Conservation (phyloP, 78 protist species). For the Dictyostelium firmibasis region DNA sequence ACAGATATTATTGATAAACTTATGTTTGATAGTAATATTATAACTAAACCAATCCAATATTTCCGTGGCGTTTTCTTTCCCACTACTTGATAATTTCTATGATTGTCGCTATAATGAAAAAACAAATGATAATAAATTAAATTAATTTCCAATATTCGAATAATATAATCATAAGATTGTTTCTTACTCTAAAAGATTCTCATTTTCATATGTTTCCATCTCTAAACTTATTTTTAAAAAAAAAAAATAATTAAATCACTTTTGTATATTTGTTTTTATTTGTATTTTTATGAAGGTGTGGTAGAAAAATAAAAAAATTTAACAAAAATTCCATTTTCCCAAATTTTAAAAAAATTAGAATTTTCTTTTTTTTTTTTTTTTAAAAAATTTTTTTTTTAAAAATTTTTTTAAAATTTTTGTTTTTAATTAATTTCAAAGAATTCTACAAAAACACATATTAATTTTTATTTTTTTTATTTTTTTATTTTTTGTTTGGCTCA, state of each 20-base stretch:
- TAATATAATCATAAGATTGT: background rate
- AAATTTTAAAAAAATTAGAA: background rate
- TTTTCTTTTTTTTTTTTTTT: too few relatives aligned
- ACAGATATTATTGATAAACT: constrained; percentile 33
- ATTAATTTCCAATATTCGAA: background rate
- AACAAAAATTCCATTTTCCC: background rate
- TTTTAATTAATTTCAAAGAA: too few relatives aligned
- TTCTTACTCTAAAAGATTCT: constrained; percentile 2
- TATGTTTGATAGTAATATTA: constrained; percentile 34
- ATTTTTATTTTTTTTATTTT: too few relatives aligned
- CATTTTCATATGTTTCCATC: constrained; percentile 22
- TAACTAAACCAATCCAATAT: constrained; percentile 35
- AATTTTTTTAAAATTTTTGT: too few relatives aligned
- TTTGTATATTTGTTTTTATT: background rate
- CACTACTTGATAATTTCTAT: constrained; percentile 42
- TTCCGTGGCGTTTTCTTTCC: constrained; percentile 46
- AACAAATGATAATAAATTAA: background rate
- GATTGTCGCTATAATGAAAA: background rate
- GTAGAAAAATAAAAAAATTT: background rate
- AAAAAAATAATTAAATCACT: background rate
- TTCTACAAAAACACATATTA: too few relatives aligned
- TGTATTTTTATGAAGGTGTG: background rate
- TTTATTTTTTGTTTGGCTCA: too few relatives aligned
- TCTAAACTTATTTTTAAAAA: background rate
- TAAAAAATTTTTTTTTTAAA: too few relatives aligned